Evolutionary conservation across 2,329 filamentous ascomycete species (phyloP).

Genomic region (Pestalotiopsis sp.): DNA sequence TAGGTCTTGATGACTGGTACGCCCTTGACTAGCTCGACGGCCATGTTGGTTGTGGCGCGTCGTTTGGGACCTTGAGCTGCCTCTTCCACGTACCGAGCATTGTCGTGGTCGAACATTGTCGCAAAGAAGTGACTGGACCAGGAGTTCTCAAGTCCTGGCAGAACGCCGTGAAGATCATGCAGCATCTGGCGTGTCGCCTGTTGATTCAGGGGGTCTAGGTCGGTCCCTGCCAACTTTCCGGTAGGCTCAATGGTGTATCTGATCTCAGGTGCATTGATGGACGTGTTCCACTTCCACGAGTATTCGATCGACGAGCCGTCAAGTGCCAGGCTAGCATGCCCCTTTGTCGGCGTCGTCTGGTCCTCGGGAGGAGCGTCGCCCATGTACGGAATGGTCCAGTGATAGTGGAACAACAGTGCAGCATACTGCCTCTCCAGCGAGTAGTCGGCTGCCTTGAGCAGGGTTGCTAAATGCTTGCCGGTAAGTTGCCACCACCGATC

Average conservation of each 20-base stretch:
- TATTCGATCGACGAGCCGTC: constrained; percentile 15
- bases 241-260: constrained; percentile 15
- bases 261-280: neutral
- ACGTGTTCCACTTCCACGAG: constrained; percentile 15
- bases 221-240: neutral
- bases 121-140: neutral
- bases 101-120: neutral
- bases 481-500: neutral
- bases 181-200: neutral
- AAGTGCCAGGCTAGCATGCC: constrained; percentile 2
- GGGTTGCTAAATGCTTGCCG: constrained; percentile 8
- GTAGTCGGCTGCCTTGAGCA: constrained; percentile 14
- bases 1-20: neutral
- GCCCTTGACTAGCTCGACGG: neutral
- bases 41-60: neutral
- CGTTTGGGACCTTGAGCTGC: neutral
- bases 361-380: constrained; percentile 10
- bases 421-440: constrained; percentile 14
- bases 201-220: neutral
- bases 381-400: constrained; percentile 14
- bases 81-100: neutral
- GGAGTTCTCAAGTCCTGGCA: neutral
- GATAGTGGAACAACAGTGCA: constrained; percentile 13
- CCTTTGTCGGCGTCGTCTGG: neutral
- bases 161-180: neutral